Percentiles rank a stretch among this genome's conserved stretches.
Conservation (phyloP, 495 filamentous ascomycete genomes). For the Massariosphaeria phaeospora region DNA sequence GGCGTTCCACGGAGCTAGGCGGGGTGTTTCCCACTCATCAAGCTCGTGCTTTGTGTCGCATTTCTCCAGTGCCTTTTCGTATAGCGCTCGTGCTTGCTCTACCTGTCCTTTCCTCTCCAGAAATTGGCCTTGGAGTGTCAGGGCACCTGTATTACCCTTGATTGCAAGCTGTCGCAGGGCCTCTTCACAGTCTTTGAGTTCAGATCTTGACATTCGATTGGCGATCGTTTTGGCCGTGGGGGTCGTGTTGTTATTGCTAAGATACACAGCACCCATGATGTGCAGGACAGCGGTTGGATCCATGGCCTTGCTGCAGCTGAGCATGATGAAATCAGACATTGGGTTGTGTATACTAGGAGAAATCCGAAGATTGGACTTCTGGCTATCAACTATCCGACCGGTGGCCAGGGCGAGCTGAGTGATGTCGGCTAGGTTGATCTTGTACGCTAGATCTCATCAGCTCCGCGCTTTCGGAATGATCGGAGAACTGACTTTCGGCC, state of each 20-base stretch:
- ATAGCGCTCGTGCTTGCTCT: slow-evolving; percentile 5
- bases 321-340: not conserved
- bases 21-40: not conserved
- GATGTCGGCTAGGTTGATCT: not conserved
- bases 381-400: slow-evolving; percentile 4
- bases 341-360: slow-evolving; percentile 9
- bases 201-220: not conserved
- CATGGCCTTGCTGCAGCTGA: slow-evolving; percentile 1
- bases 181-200: not conserved
- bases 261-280: not conserved
- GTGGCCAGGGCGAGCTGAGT: slow-evolving; percentile 6
- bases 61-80: slow-evolving; percentile 8
- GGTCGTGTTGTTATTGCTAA: not conserved
- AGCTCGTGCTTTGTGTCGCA: not conserved
- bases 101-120: slow-evolving; percentile 8
- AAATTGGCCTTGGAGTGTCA: slow-evolving; percentile 20
- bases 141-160: slow-evolving; percentile 15
- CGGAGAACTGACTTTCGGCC: slow-evolving; percentile 6
- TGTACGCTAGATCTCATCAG: slow-evolving; percentile 1
- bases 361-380: not conserved
- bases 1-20: slow-evolving; percentile 2
- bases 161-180: slow-evolving; percentile 6
- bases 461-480: not conserved
- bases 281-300: slow-evolving; percentile 5
- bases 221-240: not conserved